These are phyloP conservation scores for Hawksworthiomyces lignivorus DNA, from an alignment of 2,329 filamentous ascomycete species.

Conservation along the genomic window DNA sequence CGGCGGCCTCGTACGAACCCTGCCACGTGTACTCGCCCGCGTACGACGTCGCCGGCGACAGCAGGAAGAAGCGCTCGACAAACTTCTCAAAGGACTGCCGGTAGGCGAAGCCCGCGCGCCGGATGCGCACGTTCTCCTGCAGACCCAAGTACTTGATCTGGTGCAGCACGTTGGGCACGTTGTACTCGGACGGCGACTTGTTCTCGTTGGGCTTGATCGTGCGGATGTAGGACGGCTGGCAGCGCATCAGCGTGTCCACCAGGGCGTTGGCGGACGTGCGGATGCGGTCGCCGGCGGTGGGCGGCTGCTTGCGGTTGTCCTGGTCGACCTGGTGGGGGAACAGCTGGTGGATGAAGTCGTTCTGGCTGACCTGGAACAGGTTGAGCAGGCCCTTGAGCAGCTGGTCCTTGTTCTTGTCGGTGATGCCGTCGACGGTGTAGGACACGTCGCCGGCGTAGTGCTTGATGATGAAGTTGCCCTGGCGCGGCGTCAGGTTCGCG, in stretches of 20 bases:
- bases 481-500: constrained; percentile 81
- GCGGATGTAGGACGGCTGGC: constrained; percentile 93
- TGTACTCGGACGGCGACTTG: constrained; percentile 92
- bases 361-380: constrained; percentile 74
- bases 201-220: constrained; percentile 99
- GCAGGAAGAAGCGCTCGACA: constrained; percentile 89
- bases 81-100: constrained; percentile 98
- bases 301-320: constrained; percentile 89
- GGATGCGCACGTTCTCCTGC: constrained; percentile 98
- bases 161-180: constrained; percentile 84
- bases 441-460: constrained; percentile 96
- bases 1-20: constrained; percentile 78
- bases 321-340: constrained; percentile 93
- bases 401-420: constrained; percentile 99
- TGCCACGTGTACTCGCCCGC: constrained; percentile 97
- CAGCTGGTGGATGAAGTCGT: constrained; percentile 76
- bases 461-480: constrained; percentile 97
- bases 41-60: constrained; percentile 91
- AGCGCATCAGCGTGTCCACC: constrained; percentile 93
- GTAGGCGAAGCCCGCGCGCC: constrained; percentile 92
- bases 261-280: constrained; percentile 90
- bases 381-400: constrained; percentile 88
- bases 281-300: constrained; percentile 94
- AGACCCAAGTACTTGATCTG: constrained; percentile 98
- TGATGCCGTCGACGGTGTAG: constrained; percentile 93